Evolutionary conservation across 1,139 yeast genomes (phyloP).

Genomic region (Kluyveromyces sp.): DNA sequence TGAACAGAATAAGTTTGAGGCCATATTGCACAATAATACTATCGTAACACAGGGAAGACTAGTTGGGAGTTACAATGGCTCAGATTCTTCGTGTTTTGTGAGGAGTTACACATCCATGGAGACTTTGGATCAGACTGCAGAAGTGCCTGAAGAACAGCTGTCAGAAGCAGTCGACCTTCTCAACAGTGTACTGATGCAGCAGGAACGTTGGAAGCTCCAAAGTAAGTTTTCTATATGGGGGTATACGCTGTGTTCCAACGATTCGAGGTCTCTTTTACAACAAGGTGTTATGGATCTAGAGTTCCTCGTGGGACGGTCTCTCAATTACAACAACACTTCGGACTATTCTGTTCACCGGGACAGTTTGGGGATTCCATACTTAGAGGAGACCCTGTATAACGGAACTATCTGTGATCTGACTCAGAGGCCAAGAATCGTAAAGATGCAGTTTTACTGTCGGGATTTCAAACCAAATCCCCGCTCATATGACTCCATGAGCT

Average conservation of each 20-base stretch:
- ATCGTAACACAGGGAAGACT: not conserved
- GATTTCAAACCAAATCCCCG: constrained; percentile 21
- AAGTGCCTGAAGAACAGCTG: not conserved
- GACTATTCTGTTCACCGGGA: not conserved
- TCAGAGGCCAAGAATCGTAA: constrained; percentile 51
- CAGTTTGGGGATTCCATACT: constrained; percentile 21
- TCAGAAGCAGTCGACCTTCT: not conserved
- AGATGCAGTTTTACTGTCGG: constrained; percentile 64
- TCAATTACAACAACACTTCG: not conserved
- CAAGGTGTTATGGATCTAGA: not conserved
- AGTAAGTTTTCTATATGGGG: not conserved
- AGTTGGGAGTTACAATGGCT: not conserved
- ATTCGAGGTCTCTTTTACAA: not conserved
- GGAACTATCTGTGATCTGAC: constrained; percentile 78
- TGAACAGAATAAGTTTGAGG: not conserved
- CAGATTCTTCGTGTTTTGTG: not conserved
- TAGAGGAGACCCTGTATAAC: constrained; percentile 46
- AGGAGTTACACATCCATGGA: not conserved
- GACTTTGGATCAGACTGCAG: not conserved
- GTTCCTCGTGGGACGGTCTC: not conserved
- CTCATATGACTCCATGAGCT: constrained; percentile 8
- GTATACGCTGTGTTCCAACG: not conserved
- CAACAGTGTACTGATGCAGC: not conserved
- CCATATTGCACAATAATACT: not conserved
- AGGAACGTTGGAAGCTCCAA: not conserved